phyloP scores from a whole-genome alignment of 2,329 filamentous ascomycete species.

The Sclerotiophoma versabilis region DNA sequence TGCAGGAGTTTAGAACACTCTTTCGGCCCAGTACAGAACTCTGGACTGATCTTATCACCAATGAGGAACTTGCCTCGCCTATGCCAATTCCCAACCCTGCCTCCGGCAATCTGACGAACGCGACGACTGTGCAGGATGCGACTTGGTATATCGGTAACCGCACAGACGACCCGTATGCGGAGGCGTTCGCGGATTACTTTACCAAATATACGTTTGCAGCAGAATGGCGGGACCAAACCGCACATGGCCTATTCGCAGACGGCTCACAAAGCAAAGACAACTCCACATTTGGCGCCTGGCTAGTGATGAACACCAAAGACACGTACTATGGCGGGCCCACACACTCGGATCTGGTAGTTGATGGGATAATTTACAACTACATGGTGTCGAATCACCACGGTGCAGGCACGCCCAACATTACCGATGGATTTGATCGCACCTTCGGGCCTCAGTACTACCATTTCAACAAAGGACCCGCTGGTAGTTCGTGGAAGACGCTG shows the following conservation, averaged over 20 bases:
- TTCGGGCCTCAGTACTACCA: constrained; percentile 70
- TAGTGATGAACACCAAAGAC: constrained; percentile 70
- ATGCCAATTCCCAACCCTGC: constrained; percentile 5
- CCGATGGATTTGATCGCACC: constrained; percentile 68
- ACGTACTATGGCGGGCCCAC: constrained; percentile 68
- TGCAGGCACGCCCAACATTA: constrained; percentile 69
- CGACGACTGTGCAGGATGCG: constrained; percentile 67
- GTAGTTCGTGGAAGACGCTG: constrained; percentile 48
- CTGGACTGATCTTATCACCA: constrained; percentile 68
- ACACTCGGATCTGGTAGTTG: constrained; percentile 69
- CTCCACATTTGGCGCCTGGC: constrained; percentile 65
- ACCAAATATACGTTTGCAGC: constrained; percentile 71
- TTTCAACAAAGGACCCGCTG: constrained; percentile 64
- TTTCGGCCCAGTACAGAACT: constrained; percentile 66
- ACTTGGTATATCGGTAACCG: constrained; percentile 67
- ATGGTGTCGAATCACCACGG: constrained; percentile 64
- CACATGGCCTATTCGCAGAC: constrained; percentile 64
- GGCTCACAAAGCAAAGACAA: constrained; percentile 59
- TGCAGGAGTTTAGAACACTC: constrained; percentile 68
- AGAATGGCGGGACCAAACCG: constrained; percentile 64
- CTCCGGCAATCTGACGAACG: constrained; percentile 41
- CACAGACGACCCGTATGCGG: constrained; percentile 62
- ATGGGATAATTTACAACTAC: constrained; percentile 72
- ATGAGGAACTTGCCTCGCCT: constrained; percentile 4
- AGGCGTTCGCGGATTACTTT: constrained; percentile 66